phyloP scores from a whole-genome alignment of 805 yeast genomes.

The Wickerhamiella azymoides region DNA sequence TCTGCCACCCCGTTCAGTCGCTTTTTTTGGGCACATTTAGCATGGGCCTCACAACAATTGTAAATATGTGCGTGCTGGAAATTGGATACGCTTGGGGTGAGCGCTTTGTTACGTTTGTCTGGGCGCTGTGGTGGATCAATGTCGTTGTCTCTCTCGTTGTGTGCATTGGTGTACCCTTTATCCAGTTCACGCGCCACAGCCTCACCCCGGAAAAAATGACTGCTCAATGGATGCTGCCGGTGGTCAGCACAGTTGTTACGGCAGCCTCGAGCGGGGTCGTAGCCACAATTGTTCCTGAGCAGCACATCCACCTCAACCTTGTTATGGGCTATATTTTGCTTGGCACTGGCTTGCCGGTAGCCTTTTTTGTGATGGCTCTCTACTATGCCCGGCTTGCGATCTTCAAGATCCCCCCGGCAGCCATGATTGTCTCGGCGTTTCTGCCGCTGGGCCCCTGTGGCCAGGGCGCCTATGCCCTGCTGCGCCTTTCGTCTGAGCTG shows the following conservation, averaged over 20 bases:
- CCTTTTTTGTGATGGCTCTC: slow-evolving; percentile 40
- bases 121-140: slow-evolving; percentile 41
- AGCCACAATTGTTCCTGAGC: slow-evolving; percentile 31
- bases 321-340: slow-evolving; percentile 45
- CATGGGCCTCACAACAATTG: slow-evolving; percentile 63
- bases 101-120: slow-evolving; percentile 36
- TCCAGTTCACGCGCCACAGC: slow-evolving; percentile 28
- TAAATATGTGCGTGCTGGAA: slow-evolving; percentile 39
- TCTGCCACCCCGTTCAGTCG: slow-evolving; percentile 34
- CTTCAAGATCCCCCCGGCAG: slow-evolving; percentile 43
- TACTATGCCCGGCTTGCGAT: slow-evolving; percentile 46
- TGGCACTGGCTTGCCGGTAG: slow-evolving; percentile 53
- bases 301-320: slow-evolving; percentile 38
- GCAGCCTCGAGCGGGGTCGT: slow-evolving; percentile 57
- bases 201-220: slow-evolving; percentile 31
- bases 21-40: slow-evolving; percentile 66
- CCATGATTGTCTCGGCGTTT: slow-evolving; percentile 47
- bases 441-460: slow-evolving; percentile 77
- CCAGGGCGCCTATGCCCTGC: slow-evolving; percentile 63
- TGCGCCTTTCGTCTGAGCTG: slow-evolving; percentile 34
- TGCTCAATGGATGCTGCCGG: slow-evolving; percentile 52
- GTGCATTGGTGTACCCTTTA: slow-evolving; percentile 40
- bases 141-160: slow-evolving; percentile 45
- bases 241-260: slow-evolving; percentile 69
- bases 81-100: slow-evolving; percentile 22